Base-by-base conservation (phyloP, 2,329 filamentous ascomycete species). In the Orbilia javanica region DNA sequence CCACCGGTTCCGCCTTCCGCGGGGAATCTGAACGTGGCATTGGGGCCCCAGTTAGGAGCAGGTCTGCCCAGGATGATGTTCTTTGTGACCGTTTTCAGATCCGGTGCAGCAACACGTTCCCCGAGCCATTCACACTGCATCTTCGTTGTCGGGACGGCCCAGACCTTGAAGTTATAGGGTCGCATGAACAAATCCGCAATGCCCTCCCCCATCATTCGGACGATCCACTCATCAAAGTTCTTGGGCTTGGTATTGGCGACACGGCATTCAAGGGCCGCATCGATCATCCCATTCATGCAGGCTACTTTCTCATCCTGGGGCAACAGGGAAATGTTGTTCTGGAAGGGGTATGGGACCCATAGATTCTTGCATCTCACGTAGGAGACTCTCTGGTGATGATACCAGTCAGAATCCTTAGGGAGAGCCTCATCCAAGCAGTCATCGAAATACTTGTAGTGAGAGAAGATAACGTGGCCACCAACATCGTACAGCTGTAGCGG, bases 361-460 rank as follows among this genome's bases (percentile, higher is more conserved):
- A 93, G 89, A 81, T 89, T 88, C 90, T 97, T 95, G 91, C 94
- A 97, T 84, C 96, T 94, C 82, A 99, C 95, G 85, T 99, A 99
- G 80, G 96, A 99, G 86, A 99, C 96, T 84, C 96, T 94, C 88
- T 99, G 92, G 88, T 99, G 96, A 81, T 90, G 93, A 87, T 92
- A 98, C 96, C 96, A 99, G 87, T 99, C 96, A 77, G 93, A 91
- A 76, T 94, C 90, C 84, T 93, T 93, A 83, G 96, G 96, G 48
- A 99, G 91, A 66, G 96, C 96, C 88, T 99, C 96, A 85, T 98
- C 90, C 84, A 99, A 91, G 88, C 93, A 96, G 88, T 99, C 96
- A 87, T 99, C 96, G 85, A 99, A 99, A 90, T 99, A 99, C 88
- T 97, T 97, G 92, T 99, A 99, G 90, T 97, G 94, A 82, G 94